These are phyloP conservation scores for Rhynchosporium secalis DNA, from an alignment of 2,329 filamentous ascomycete genomes.

Conservation along the genomic window DNA sequence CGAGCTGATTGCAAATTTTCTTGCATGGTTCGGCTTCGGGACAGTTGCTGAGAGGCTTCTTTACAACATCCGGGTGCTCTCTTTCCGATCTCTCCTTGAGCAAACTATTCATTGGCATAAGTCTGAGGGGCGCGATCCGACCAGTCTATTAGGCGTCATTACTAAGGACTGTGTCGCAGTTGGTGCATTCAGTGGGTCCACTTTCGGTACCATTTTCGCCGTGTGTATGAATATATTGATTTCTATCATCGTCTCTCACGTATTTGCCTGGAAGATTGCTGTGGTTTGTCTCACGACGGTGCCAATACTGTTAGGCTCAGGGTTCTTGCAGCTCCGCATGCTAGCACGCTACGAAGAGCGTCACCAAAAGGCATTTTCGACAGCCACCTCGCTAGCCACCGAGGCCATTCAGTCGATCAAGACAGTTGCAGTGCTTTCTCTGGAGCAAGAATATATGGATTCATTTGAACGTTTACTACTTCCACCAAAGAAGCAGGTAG, in stretches of 20 bases:
- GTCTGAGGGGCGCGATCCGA: slow-evolving; percentile 61
- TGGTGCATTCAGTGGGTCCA: slow-evolving; percentile 67
- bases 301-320: slow-evolving; percentile 64
- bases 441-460: slow-evolving; percentile 54
- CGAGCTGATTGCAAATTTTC: slow-evolving; percentile 8
- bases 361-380: slow-evolving; percentile 63
- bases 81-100: slow-evolving; percentile 63
- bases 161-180: slow-evolving; percentile 68
- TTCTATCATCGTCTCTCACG: slow-evolving; percentile 66
- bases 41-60: slow-evolving; percentile 63
- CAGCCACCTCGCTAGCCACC: slow-evolving; percentile 56
- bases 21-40: slow-evolving; percentile 49
- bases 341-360: slow-evolving; percentile 62
- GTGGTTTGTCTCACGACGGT: slow-evolving; percentile 44
- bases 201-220: slow-evolving; percentile 67
- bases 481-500: slow-evolving; percentile 55
- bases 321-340: slow-evolving; percentile 55
- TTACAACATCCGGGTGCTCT: slow-evolving; percentile 52
- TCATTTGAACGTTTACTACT: slow-evolving; percentile 55
- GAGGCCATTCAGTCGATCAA: slow-evolving; percentile 66
- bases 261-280: slow-evolving; percentile 74
- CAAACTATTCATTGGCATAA: slow-evolving; percentile 73
- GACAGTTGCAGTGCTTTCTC: slow-evolving; percentile 57
- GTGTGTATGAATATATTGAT: slow-evolving; percentile 67
- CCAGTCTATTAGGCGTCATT: slow-evolving; percentile 64